Conservation (phyloP, 768 basidiomycete species). For the Pulveroboletus sp. region DNA sequence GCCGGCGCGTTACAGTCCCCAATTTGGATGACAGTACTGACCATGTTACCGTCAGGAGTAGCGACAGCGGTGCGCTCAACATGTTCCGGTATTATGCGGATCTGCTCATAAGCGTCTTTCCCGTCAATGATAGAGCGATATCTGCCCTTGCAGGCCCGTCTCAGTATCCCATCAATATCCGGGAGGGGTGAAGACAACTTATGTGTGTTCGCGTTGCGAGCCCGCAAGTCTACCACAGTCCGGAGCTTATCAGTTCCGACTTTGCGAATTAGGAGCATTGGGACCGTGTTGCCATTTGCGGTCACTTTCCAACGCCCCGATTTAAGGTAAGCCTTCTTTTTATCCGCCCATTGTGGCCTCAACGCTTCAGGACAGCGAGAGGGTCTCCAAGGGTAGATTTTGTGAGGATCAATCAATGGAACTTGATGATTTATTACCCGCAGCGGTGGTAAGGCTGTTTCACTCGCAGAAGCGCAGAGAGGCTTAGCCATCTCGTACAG, state of each 20-base stretch:
- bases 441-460: background rate
- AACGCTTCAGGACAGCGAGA: background rate
- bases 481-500: background rate
- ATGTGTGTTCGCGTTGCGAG: slow-evolving; percentile 15
- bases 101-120: too few relatives aligned
- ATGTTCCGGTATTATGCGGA: too few relatives aligned
- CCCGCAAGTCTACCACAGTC: slow-evolving; percentile 1
- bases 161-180: too few relatives aligned
- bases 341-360: background rate
- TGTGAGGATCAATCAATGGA: too few relatives aligned
- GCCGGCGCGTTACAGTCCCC: too few relatives aligned
- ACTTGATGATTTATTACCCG: slow-evolving; percentile 3
- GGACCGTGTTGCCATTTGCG: background rate
- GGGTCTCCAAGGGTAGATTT: background rate
- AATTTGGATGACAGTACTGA: too few relatives aligned
- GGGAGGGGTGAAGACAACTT: slow-evolving; percentile 14
- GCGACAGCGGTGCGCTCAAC: too few relatives aligned
- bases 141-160: too few relatives aligned
- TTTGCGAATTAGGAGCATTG: slow-evolving; percentile 4
- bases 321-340: background rate
- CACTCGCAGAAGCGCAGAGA: background rate
- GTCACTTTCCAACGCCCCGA: background rate
- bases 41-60: too few relatives aligned
- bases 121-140: too few relatives aligned
- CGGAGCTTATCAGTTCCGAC: background rate